phyloP scores from a whole-genome alignment of 495 filamentous ascomycete genomes.

The Evernia prunastri region DNA sequence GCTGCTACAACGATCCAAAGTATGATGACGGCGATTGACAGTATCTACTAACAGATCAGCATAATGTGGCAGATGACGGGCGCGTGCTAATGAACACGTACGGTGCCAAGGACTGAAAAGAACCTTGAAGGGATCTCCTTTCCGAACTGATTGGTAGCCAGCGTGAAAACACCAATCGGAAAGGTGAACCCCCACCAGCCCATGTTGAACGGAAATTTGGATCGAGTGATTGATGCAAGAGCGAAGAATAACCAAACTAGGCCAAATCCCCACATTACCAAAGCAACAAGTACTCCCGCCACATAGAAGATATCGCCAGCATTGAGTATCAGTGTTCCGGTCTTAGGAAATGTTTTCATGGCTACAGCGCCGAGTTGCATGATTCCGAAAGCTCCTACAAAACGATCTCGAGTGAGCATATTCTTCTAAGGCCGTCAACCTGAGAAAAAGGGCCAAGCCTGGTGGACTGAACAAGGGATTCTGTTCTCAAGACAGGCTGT shows the following conservation, averaged over 20 bases:
- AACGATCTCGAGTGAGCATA: too few relatives aligned
- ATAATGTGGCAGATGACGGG: slow-evolving; percentile 14
- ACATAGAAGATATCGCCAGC: slow-evolving; percentile 50
- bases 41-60: slow-evolving; percentile 32
- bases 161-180: slow-evolving; percentile 46
- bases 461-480: too few relatives aligned
- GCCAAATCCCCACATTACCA: slow-evolving; percentile 56
- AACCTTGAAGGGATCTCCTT: slow-evolving; percentile 46
- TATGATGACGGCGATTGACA: slow-evolving; percentile 42
- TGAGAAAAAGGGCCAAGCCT: too few relatives aligned
- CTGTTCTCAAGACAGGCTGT: too few relatives aligned
- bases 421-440: too few relatives aligned
- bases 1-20: slow-evolving; percentile 47
- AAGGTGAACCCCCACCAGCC: slow-evolving; percentile 66
- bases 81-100: slow-evolving; percentile 27
- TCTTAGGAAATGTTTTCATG: slow-evolving; percentile 43
- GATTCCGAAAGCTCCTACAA: slow-evolving; percentile 51
- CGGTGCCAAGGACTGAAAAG: slow-evolving; percentile 47
- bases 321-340: slow-evolving; percentile 35
- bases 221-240: slow-evolving; percentile 34
- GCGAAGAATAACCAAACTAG: slow-evolving; percentile 60
- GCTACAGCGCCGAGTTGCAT: slow-evolving; percentile 52
- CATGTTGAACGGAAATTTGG: slow-evolving; percentile 57
- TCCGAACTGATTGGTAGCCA: slow-evolving; percentile 43
- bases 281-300: slow-evolving; percentile 44